Evolutionary conservation across 2,329 filamentous ascomycete species (phyloP).

Genomic region (Beauveria medogensis): DNA sequence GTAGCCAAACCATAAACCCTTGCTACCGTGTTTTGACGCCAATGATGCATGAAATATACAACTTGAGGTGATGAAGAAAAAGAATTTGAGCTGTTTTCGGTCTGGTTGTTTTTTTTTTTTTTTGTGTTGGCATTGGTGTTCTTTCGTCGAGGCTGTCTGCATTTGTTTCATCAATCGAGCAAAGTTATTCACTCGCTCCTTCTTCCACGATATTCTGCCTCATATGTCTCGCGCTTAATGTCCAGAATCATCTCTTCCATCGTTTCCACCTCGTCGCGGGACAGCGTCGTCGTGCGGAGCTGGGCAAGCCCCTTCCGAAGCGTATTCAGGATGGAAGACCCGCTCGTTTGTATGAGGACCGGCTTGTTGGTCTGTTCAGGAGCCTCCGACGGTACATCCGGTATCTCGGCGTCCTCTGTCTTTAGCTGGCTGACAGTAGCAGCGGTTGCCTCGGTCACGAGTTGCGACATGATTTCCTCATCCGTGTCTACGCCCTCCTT

Average conservation of each 20-base stretch:
- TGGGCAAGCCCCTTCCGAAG: conserved; percentile 41
- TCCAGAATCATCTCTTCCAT: conserved; percentile 76
- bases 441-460: conserved; percentile 32
- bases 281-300: conserved; percentile 51
- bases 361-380: not conserved
- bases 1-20: conserved; percentile 4
- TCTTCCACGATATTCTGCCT: conserved; percentile 55
- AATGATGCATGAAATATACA: conserved; percentile 11
- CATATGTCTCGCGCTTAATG: conserved; percentile 64
- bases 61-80: not conserved
- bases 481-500: conserved; percentile 28
- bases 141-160: not conserved
- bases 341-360: not conserved
- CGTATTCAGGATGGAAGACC: conserved; percentile 22
- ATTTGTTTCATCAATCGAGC: not conserved
- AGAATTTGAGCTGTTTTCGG: not conserved
- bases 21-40: conserved; percentile 1
- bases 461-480: conserved; percentile 34
- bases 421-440: conserved; percentile 26
- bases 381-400: conserved; percentile 14
- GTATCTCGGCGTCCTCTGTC: conserved; percentile 14
- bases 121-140: not conserved
- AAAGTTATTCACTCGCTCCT: conserved; percentile 5
- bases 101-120: not conserved
- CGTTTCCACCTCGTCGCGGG: conserved; percentile 56